Conservation (phyloP, 129 eudicot species). For the Daucus carota region DNA sequence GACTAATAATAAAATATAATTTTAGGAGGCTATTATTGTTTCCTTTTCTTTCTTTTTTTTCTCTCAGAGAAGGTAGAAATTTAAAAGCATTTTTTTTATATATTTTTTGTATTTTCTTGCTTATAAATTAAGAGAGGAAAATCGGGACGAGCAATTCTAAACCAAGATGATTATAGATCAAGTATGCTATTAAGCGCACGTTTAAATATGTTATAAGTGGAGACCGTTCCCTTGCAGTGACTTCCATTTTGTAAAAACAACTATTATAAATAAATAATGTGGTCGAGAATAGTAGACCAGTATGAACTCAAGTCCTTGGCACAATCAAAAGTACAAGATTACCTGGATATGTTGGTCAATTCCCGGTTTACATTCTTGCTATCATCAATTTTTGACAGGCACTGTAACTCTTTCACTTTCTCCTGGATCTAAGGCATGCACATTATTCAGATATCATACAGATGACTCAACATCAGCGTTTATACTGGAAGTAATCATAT, state of each 20-base stretch:
- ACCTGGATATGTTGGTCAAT: constrained; percentile 39
- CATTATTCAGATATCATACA: constrained; percentile 4
- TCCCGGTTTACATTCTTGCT: constrained; percentile 27
- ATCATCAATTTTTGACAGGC: constrained; percentile 24
- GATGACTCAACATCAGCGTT: neutral
- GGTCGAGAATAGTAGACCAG: neutral
- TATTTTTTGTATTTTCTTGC: neutral
- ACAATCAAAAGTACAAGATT: constrained; percentile 10
- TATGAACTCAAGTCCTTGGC: neutral
- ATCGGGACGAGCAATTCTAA: neutral
- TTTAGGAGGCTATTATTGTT: neutral
- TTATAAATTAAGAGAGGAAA: neutral
- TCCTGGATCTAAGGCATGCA: constrained; percentile 46
- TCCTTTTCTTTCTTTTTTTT: neutral
- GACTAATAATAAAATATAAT: neutral
- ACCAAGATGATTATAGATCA: neutral
- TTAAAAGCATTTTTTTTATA: neutral
- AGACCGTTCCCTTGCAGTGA: neutral
- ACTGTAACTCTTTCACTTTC: constrained; percentile 68
- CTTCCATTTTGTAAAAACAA: neutral
- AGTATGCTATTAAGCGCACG: neutral
- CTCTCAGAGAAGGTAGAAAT: neutral
- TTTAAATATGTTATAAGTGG: neutral
- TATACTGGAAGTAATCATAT: neutral
- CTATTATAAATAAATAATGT: neutral